phyloP scores from a whole-genome alignment of 305 asterid genomes.

The Solanum hybrid region DNA sequence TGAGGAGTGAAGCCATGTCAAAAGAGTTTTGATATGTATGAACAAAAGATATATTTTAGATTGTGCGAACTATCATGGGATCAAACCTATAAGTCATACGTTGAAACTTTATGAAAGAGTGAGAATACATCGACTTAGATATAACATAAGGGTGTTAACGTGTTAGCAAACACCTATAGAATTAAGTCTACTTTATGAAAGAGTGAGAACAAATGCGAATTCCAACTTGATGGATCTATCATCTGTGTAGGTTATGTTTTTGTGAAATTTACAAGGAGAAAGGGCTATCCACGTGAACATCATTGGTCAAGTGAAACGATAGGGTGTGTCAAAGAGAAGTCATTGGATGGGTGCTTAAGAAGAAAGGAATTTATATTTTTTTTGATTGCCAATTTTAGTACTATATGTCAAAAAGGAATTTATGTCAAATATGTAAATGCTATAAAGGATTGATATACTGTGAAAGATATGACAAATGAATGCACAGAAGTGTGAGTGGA shows the following conservation, averaged over 20 bases:
- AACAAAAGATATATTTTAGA: background rate
- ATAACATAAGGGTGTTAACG: too few species aligned
- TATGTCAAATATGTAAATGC: background rate
- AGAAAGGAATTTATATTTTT: background rate
- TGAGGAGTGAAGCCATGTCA: background rate
- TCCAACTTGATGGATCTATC: background rate
- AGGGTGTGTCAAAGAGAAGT: background rate
- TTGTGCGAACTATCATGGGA: background rate
- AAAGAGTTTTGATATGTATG: background rate
- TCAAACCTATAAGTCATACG: too few species aligned
- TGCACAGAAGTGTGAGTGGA: background rate
- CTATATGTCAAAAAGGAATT: too few species aligned
- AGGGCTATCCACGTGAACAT: background rate
- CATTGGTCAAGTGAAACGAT: background rate
- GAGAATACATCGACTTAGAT: too few species aligned
- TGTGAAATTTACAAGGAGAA: background rate
- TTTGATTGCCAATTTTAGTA: too few species aligned
- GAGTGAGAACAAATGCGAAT: background rate
- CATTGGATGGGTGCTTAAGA: background rate
- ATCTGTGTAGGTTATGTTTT: background rate
- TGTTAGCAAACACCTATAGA: too few species aligned
- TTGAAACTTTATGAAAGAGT: too few species aligned
- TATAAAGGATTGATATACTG: background rate
- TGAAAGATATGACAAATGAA: background rate
- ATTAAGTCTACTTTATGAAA: too few species aligned